Percentiles rank a stretch among this genome's conserved stretches.
Evolutionary conservation across 176 grass and related monocot species (phyloP).

Genomic region (Oryza punctata): DNA sequence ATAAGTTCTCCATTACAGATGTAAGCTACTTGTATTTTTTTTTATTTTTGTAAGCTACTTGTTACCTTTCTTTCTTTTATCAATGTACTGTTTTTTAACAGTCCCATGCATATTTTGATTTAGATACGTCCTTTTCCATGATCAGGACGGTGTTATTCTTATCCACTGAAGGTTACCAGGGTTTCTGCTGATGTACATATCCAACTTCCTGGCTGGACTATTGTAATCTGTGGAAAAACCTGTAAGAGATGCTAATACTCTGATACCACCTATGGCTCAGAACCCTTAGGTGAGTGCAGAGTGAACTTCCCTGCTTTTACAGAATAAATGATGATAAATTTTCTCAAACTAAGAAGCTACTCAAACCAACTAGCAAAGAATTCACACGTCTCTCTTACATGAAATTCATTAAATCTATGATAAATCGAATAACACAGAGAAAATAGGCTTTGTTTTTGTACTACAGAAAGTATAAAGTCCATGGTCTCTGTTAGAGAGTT

Average conservation of each 20-base stretch:
- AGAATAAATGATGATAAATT: conserved; percentile 6
- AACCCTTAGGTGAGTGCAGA: background rate
- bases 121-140: conserved; percentile 24
- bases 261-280: conserved; percentile 1
- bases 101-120: conserved; percentile 32
- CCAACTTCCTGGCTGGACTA: conserved; percentile 29
- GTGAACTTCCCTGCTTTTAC: background rate
- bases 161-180: conserved; percentile 29
- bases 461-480: background rate
- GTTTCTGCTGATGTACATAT: conserved; percentile 26
- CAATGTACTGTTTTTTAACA: conserved; percentile 11
- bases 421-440: background rate
- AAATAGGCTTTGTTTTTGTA: background rate
- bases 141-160: conserved; percentile 59
- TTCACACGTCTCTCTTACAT: background rate
- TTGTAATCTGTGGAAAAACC: conserved; percentile 15
- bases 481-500: background rate
- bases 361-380: background rate
- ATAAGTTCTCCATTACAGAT: conserved; percentile 71
- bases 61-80: conserved; percentile 2
- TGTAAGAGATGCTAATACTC: background rate
- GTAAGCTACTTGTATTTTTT: conserved; percentile 39
- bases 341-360: background rate
- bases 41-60: conserved; percentile 40
- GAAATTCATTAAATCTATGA: background rate